Evolutionary conservation across 805 yeast genomes (phyloP).

Genomic region (Kluyveromyces aestuarii): DNA sequence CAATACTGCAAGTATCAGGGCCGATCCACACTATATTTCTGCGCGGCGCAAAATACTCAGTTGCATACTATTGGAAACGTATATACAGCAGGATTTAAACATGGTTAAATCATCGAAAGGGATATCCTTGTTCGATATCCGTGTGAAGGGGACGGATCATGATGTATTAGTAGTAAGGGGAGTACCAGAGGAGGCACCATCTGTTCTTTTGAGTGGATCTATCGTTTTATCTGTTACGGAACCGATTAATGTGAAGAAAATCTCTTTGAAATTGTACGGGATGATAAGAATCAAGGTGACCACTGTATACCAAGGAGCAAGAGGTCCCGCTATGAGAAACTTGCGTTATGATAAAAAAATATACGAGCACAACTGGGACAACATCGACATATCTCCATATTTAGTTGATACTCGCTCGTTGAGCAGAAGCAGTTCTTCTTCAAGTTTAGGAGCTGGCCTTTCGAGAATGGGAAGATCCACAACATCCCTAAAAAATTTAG

Average conservation of each 20-base stretch:
- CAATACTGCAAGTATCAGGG: too few species aligned
- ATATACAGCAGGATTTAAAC: neutral
- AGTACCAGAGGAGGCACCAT: constrained; percentile 62
- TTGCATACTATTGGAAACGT: too few species aligned
- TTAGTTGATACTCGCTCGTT: constrained; percentile 14
- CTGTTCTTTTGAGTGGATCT: constrained; percentile 67
- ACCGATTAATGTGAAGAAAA: constrained; percentile 56
- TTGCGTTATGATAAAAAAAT: constrained; percentile 49
- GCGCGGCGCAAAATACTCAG: too few species aligned
- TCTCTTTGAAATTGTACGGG: constrained; percentile 58
- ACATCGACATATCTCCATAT: constrained; percentile 43
- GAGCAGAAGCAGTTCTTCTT: constrained; percentile 13
- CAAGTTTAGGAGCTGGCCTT: constrained; percentile 7
- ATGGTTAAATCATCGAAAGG: constrained; percentile 21
- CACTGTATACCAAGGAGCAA: constrained; percentile 40
- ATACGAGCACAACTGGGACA: constrained; percentile 75
- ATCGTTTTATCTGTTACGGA: constrained; percentile 71
- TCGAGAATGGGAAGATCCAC: constrained; percentile 26
- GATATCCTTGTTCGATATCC: constrained; percentile 38
- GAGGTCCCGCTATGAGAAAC: constrained; percentile 39
- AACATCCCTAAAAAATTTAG: constrained; percentile 27
- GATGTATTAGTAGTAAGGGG: constrained; percentile 82
- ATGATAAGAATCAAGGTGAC: constrained; percentile 59
- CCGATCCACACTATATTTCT: too few species aligned
- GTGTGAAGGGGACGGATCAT: constrained; percentile 59